Conservation (phyloP, 371 early-diverging fungal genomes). For the Syncephalis plumigaleata region DNA sequence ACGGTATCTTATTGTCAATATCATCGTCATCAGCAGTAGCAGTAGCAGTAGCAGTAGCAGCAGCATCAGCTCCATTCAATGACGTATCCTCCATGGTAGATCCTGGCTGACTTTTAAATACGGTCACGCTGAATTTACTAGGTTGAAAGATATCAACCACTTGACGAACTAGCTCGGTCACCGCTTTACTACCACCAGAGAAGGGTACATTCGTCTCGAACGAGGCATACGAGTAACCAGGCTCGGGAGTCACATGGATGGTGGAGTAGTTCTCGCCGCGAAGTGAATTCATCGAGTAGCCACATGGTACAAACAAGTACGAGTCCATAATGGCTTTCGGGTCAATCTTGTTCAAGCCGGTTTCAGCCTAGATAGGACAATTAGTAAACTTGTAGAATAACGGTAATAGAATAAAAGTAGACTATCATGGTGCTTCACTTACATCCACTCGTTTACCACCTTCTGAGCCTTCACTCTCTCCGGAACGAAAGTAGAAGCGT, state of each 20-base stretch:
- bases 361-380: no score
- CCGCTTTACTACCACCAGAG: constrained; percentile 19
- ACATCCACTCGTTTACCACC: constrained; percentile 34
- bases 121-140: constrained; percentile 59
- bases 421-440: no score
- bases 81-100: constrained; percentile 15
- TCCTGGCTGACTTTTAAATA: constrained; percentile 31
- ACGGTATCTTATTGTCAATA: no score
- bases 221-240: constrained; percentile 87
- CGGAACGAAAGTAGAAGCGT: constrained; percentile 33
- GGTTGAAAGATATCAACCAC: constrained; percentile 72
- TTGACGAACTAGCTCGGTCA: constrained; percentile 46
- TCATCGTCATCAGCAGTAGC: no score
- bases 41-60: no score
- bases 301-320: constrained; percentile 81
- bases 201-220: constrained; percentile 85
- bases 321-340: constrained; percentile 63
- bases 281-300: constrained; percentile 84
- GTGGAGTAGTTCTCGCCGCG: constrained; percentile 67
- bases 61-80: no score
- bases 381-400: no score
- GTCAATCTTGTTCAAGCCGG: constrained; percentile 60
- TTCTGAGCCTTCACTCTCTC: constrained; percentile 17
- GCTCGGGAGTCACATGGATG: constrained; percentile 98
- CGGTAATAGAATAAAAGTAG: no score